These are phyloP conservation scores for Chaetoceros tenuissimus DNA, from an alignment of 108 stramenopile genomes.

Conservation along the genomic window DNA sequence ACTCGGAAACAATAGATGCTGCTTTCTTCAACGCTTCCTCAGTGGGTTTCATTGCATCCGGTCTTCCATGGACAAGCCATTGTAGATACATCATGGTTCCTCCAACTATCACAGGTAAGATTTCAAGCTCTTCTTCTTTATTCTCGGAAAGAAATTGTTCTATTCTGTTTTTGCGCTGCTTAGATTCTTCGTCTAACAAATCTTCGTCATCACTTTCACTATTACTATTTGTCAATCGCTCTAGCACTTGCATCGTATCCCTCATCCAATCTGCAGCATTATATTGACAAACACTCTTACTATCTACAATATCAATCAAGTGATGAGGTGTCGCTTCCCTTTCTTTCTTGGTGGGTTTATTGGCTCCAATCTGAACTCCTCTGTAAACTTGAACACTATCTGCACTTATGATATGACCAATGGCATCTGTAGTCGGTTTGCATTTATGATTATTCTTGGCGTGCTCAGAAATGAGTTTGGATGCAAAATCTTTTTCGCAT, in stretches of 20 bases:
- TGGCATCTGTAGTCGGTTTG: not conserved
- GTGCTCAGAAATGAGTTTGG: conserved; percentile 13
- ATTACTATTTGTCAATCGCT: conserved; percentile 24
- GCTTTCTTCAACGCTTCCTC: conserved; percentile 45
- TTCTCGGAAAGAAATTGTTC: conserved; percentile 3
- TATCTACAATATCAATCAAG: conserved; percentile 76
- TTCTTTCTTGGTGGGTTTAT: conserved; percentile 88
- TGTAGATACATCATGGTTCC: conserved; percentile 97
- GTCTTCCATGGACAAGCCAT: conserved; percentile 92
- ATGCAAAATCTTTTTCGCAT: conserved; percentile 32
- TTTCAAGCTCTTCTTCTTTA: conserved; percentile 1
- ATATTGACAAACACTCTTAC: conserved; percentile 31
- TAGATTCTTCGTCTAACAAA: conserved; percentile 6
- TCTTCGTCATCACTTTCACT: conserved; percentile 6
- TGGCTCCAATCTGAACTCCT: conserved; percentile 87
- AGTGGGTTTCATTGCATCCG: conserved; percentile 83
- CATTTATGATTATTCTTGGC: conserved; percentile 12
- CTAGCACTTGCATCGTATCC: conserved; percentile 52
- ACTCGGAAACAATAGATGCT: conserved; percentile 22
- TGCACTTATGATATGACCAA: conserved; percentile 79
- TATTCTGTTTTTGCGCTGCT: conserved; percentile 8
- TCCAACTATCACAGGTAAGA: conserved; percentile 80
- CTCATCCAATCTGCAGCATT: conserved; percentile 88
- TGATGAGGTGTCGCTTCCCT: conserved; percentile 74
- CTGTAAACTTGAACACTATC: conserved; percentile 93